Evolutionary conservation across 805 yeast genomes (phyloP), one percentile per base, ranked within the genome.

Genomic region (Yamadazyma kitorensis): DNA sequence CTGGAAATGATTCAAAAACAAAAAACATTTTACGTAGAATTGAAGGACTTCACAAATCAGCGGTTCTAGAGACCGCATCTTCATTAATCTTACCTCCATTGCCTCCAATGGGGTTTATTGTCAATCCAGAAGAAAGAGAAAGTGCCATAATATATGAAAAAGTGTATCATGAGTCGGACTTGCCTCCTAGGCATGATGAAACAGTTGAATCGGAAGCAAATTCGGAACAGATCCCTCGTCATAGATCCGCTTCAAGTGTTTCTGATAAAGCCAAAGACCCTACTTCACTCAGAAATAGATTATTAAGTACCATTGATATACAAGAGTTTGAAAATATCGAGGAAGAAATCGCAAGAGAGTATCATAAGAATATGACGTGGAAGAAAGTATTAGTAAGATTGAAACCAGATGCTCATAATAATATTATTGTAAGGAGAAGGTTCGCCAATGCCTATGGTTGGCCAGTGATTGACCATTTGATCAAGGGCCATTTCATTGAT

Each of bases 381-480:
- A 66, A 97, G 27, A 91, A 91, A 58, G 96, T 93, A 3, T 61
- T 93, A 17, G 96, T 89, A 1, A 78, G 78, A 27, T 61, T 93
- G 43, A 75, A 79, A 44, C 96, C 97, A 0, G 98, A 91, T 56
- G 96, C 98, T 0, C 98, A 91, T 53, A 91, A 91, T 51, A 91
- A 88, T 51, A 88, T 93, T 18, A 71, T 86, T 17, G 98, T 91
- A 1, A 68, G 98, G 43, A 70, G 98, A 45, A 64, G 86, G 41
- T 93, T 86, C 65, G 82, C 94, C 5, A 91, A 91, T 59, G 93
- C 96, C 0, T 89, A 82, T 59, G 98, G 98, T 2, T 87, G 96
- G 93, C 86, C 85, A 1, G 95, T 87, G 0, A 70, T 91, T n/a
- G 82, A 81, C 27, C 96, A 91, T 56, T 49, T 89, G 45, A 85